Evolutionary conservation across 345 rosid species (phyloP).

Genomic region (Salix dunnii): DNA sequence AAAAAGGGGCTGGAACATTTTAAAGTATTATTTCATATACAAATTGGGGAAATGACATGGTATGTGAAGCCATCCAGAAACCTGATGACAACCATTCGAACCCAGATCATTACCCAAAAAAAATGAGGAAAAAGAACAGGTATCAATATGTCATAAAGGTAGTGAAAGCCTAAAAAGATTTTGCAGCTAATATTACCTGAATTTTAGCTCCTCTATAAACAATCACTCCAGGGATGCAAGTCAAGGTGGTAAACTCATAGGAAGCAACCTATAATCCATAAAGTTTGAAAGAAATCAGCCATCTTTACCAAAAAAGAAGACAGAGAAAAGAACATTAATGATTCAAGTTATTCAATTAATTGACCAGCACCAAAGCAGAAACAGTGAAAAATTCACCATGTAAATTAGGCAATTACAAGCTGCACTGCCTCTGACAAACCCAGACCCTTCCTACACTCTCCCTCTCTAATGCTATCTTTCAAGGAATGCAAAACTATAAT

Average conservation of each 20-base stretch:
- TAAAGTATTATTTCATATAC: neutral
- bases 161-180: neutral
- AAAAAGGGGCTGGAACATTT: neutral
- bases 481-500: no score
- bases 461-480: no score
- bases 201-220: slow-evolving; percentile 92
- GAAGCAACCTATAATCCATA: slow-evolving; percentile 76
- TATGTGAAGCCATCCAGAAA: neutral
- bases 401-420: no score
- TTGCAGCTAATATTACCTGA: slow-evolving; percentile 48
- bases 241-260: slow-evolving; percentile 92
- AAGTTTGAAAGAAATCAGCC: neutral
- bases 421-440: no score
- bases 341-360: no score
- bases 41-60: neutral
- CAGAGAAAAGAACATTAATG: no score
- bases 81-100: neutral
- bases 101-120: neutral
- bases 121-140: neutral
- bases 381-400: no score
- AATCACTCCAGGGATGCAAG: slow-evolving; percentile 97
- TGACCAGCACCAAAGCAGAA: no score
- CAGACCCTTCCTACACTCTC: no score
- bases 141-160: neutral
- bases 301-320: neutral